Evolutionary conservation across 768 basidiomycete species (phyloP).

Genomic region (Collybia nuda): DNA sequence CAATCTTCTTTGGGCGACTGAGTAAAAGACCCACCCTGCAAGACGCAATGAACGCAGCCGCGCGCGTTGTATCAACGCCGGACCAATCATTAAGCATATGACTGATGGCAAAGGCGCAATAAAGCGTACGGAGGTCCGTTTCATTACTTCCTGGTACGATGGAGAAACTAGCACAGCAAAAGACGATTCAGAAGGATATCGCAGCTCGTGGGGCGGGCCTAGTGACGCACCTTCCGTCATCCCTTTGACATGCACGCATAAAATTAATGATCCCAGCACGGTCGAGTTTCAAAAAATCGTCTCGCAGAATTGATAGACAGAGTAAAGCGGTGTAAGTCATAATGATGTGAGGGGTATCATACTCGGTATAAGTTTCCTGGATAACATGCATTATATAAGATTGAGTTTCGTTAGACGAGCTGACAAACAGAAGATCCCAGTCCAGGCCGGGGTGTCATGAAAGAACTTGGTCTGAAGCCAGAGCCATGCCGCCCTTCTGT

Average conservation of each 20-base stretch:
- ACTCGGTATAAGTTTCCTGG: conserved; percentile 38
- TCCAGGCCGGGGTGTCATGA: conserved; percentile 43
- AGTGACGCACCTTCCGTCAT: conserved; percentile 75
- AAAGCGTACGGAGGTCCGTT: conserved; percentile 79
- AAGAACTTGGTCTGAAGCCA: conserved; percentile 76
- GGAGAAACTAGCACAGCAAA: conserved; percentile 54
- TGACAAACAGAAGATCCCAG: conserved; percentile 8
- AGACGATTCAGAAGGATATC: conserved; percentile 1
- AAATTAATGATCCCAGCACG: conserved; percentile 65
- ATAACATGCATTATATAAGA: conserved; percentile 7
- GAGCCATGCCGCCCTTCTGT: conserved; percentile 58
- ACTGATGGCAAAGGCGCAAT: conserved; percentile 85
- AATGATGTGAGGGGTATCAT: conserved; percentile 80
- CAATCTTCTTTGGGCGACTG: conserved; percentile 6
- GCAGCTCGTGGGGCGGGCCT: not conserved
- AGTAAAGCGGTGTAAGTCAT: conserved; percentile 93
- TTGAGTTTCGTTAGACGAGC: not conserved
- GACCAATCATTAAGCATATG: conserved; percentile 81
- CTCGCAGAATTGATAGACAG: conserved; percentile 82
- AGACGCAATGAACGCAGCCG: conserved; percentile 60
- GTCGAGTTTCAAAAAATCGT: conserved; percentile 75
- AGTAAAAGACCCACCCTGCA: conserved; percentile 61
- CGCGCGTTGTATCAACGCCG: conserved; percentile 59
- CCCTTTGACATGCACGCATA: conserved; percentile 68
- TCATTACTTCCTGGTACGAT: conserved; percentile 68